A percentile compares a stretch with the other conserved stretches of the same genome.
Conservation (phyloP, 2,329 filamentous ascomycete genomes). For the Claviceps citrina region DNA sequence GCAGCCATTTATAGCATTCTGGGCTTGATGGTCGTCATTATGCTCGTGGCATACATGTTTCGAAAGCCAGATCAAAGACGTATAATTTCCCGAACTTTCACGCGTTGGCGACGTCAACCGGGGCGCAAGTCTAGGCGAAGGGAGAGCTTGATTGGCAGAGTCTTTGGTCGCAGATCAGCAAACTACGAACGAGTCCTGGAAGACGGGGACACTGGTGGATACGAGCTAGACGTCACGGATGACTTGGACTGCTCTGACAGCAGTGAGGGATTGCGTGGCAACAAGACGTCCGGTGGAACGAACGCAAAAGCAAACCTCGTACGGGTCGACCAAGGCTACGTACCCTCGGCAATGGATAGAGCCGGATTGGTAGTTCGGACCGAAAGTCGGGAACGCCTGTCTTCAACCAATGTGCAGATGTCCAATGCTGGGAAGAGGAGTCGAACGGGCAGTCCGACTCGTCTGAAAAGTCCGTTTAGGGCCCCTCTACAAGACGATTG, state of each 20-base stretch:
- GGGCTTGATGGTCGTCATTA: constrained; percentile 41
- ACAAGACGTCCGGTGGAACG: constrained; percentile 49
- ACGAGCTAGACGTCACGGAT: constrained; percentile 58
- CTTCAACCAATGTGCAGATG: constrained; percentile 37
- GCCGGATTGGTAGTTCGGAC: constrained; percentile 66
- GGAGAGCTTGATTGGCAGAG: constrained; percentile 41
- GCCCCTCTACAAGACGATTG: constrained; percentile 30
- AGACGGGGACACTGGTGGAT: constrained; percentile 57
- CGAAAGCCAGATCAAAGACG: constrained; percentile 61
- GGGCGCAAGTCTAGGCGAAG: constrained; percentile 31
- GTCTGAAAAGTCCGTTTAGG: constrained; percentile 43
- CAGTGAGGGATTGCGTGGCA: constrained; percentile 38
- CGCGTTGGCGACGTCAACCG: constrained; percentile 14
- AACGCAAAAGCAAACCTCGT: constrained; percentile 46
- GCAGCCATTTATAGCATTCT: constrained; percentile 1
- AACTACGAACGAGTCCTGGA: constrained; percentile 77
- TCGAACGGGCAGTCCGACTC: constrained; percentile 40
- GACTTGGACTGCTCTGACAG: constrained; percentile 50
- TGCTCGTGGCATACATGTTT: constrained; percentile 56
- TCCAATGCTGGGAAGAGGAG: constrained; percentile 42
- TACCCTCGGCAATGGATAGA: constrained; percentile 39
- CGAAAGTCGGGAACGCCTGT: constrained; percentile 75
- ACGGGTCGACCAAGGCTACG: constrained; percentile 32
- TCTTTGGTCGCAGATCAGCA: constrained; percentile 43
- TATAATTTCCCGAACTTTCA: constrained; percentile 15